phyloP scores from a whole-genome alignment of 306 rosid species.

The Dalbergia cochinchinensis region DNA sequence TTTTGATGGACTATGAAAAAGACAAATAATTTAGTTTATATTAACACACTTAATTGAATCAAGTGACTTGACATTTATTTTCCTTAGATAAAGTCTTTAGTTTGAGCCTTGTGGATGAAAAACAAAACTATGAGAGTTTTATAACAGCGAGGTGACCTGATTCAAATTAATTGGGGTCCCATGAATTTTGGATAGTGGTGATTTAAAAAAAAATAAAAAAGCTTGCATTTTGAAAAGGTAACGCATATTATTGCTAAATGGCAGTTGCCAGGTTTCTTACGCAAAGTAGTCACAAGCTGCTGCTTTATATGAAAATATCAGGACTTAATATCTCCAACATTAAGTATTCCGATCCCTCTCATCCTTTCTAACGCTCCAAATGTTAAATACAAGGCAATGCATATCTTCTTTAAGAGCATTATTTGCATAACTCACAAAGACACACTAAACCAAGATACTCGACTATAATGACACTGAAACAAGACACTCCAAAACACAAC shows the following conservation, averaged over 20 bases:
- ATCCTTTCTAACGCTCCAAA: background rate
- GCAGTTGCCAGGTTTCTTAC: background rate
- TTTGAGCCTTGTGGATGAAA: too few species aligned
- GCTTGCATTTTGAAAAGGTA: background rate
- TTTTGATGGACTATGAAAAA: background rate
- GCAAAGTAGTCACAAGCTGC: background rate
- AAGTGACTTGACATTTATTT: too few species aligned
- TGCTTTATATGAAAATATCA: background rate
- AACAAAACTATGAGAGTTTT: too few species aligned
- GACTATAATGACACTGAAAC: slow-evolving; percentile 1
- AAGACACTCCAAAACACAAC: background rate
- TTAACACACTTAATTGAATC: too few species aligned
- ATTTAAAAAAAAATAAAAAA: too few species aligned
- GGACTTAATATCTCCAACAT: background rate
- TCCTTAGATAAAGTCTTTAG: too few species aligned
- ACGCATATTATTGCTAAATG: background rate
- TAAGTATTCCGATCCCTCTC: background rate
- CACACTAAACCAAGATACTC: slow-evolving; percentile 14
- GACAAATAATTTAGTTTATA: background rate
- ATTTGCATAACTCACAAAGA: slow-evolving; percentile 8
- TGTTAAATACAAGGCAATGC: background rate
- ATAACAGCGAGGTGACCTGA: too few species aligned
- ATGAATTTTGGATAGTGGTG: too few species aligned
- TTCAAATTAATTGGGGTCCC: too few species aligned
- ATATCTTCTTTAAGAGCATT: slow-evolving; percentile 4